Base-by-base conservation (phyloP, 768 basidiomycete genomes). In the Albatrellus ellisii region DNA sequence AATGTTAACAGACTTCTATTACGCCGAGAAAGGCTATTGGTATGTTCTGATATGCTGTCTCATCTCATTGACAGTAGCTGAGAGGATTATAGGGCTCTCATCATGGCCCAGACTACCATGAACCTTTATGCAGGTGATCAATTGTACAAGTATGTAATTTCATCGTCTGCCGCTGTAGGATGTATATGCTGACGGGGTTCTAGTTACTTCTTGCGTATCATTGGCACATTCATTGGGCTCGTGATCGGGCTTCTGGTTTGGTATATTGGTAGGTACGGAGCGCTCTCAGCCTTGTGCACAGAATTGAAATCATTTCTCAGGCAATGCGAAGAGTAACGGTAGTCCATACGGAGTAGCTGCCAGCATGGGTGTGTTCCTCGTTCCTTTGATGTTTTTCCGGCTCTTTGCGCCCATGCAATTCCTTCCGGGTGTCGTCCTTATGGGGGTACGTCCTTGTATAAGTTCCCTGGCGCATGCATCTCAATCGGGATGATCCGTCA, bases 121-220 rank as follows among this genome's bases (percentile, higher is more conserved):
- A 73, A 68, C 35, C 64, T 76, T 26, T 76, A 67, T 49, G 65
- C 68, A 3, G 72, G 73, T 7, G 74, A 78, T 53, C 76, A 77
- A 52, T 64, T 77, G 4, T 67, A 53, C 55, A 69, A 68, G 67
- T 68, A 39, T 21, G 59, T 50, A 6, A 5, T n/a, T 34, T 4
- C 15, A 26, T 12, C 5, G n/a, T 6, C 26, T 25, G 7, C 25
- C 34, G n/a, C 31, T 28, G 11, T 33, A 33, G 20, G 27, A 17
- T 18, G 20, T 28, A 21, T 12, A 6, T 22, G 52, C 14, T 50
- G 4, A 6, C 14, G 4, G 11, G 25, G 26, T 39, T 32, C 36
- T 6, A 64, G 65, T 27, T 70, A 71, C 48, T 44, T 72, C 28
- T 50, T 65, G 2, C 66, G 73, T 6, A 42, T 73, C 3, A 44